A percentile compares a stretch with the other conserved stretches of the same genome.
Conservation (phyloP, 768 basidiomycete species). For the Xerocomellus intermedius region DNA sequence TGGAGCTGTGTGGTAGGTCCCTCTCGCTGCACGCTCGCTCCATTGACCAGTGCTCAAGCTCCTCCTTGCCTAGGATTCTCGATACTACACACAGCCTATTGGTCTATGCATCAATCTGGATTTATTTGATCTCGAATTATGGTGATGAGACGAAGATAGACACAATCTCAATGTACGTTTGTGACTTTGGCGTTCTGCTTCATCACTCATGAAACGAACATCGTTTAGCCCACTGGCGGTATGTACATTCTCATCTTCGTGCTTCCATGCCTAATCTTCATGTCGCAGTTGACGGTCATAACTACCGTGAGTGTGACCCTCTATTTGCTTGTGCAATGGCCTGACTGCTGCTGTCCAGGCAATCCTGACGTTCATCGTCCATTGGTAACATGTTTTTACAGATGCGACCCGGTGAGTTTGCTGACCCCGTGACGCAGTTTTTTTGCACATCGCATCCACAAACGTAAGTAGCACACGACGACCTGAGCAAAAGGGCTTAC, state of each 20-base stretch:
- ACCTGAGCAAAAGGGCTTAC: background rate
- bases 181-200: background rate
- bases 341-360: constrained; percentile 36
- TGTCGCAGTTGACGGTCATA: constrained; percentile 27
- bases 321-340: background rate
- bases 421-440: background rate
- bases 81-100: constrained; percentile 43
- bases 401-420: background rate
- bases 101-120: constrained; percentile 41
- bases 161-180: constrained; percentile 43
- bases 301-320: constrained; percentile 27
- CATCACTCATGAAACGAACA: background rate
- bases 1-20: constrained; percentile 25
- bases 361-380: constrained; percentile 48
- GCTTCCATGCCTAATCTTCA: background rate
- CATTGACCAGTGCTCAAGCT: background rate
- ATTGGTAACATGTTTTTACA: constrained; percentile 37
- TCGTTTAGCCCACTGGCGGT: constrained; percentile 27
- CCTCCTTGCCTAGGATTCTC: constrained; percentile 23
- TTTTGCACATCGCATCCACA: constrained; percentile 14
- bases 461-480: constrained; percentile 1
- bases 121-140: constrained; percentile 44
- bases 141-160: constrained; percentile 40
- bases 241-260: constrained; percentile 1
- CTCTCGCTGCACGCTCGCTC: background rate